Base-by-base conservation (phyloP, 78 protist genomes). In the Andalucia godoyi region DNA sequence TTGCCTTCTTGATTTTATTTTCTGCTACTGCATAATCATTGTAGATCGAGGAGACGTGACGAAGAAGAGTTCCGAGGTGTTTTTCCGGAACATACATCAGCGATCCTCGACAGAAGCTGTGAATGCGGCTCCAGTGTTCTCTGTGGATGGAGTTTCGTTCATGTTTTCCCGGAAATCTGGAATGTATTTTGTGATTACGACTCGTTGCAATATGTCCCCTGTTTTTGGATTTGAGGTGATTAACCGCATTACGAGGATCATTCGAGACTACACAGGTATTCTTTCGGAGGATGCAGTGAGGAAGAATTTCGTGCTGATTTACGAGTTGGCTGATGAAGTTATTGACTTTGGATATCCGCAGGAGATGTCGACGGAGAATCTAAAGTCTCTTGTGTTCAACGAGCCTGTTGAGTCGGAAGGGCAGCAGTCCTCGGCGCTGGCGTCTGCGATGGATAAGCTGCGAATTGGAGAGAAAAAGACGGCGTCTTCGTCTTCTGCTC, bases 241-340 rank as follows among this genome's bases (percentile, higher is more conserved):
- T 29, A 47, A 32, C 18, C 75, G 87, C 10, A 41, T 79, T 25
- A 40, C 84, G 10, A 57, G 43, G 39, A 52, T 91, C 8, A 57
- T 83, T 45, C 81, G 84, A 27, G 89, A 84, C 41, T 85, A 66
- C 70, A 29, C 63, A 32, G 88, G 88, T 42, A 72, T 78, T 2
- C 50, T 87, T 23, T 61, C 38, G 21, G 96, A 88, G 36, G 93
- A 90, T 53, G 43, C 86, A 0, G 23, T 91, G 30, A 57, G 87
- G 36, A 49, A 57, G 30, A 91, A 91, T 72, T 87, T 88, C 49
- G 70, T 72, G 45, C 70, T 91, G 33, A 61, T 91, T n/a, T 91
- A 91, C 59, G 96, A 91, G 69, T 30, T 91, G 23, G 71, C 88
- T 27, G 96, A 91, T 55, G 96, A 91, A 40, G 21, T 85, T 4